Conservation (phyloP, 352 stramenopile species). For the Plasmopara viticola region DNA sequence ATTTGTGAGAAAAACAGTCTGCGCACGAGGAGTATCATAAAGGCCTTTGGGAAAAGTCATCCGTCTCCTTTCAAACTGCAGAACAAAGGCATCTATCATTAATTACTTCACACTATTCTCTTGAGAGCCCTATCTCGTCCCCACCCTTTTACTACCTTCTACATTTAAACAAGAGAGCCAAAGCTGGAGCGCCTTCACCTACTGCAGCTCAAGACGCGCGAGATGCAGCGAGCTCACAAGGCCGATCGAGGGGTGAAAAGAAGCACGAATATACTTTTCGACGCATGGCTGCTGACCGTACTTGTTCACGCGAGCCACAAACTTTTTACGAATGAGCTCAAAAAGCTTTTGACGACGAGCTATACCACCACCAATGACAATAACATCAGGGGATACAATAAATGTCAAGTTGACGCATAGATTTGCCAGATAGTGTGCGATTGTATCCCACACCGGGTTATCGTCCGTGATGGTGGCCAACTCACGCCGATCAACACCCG, state of each 20-base stretch:
- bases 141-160: too few species aligned
- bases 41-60: too few species aligned
- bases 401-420: constrained; percentile 93
- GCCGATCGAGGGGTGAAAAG: constrained; percentile 76
- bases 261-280: constrained; percentile 73
- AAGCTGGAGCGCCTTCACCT: background rate
- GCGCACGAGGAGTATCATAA: too few species aligned
- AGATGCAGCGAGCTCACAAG: constrained; percentile 82
- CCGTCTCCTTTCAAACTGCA: too few species aligned
- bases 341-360: constrained; percentile 88
- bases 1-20: too few species aligned
- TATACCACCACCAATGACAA: constrained; percentile 94
- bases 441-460: constrained; percentile 88
- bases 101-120: too few species aligned
- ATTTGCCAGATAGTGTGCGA: constrained; percentile 93
- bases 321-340: constrained; percentile 73
- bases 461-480: constrained; percentile 80
- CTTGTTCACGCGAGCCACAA: constrained; percentile 67
- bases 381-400: constrained; percentile 89
- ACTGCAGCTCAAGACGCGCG: constrained; percentile 52
- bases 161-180: too few species aligned
- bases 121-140: too few species aligned
- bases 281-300: constrained; percentile 72
- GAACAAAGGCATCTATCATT: too few species aligned
- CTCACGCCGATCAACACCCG: constrained; percentile 60